Evolutionary conservation across 345 rosid genomes (phyloP), one percentile per base, ranked within the genome.

Genomic region (Citrus sp.): DNA sequence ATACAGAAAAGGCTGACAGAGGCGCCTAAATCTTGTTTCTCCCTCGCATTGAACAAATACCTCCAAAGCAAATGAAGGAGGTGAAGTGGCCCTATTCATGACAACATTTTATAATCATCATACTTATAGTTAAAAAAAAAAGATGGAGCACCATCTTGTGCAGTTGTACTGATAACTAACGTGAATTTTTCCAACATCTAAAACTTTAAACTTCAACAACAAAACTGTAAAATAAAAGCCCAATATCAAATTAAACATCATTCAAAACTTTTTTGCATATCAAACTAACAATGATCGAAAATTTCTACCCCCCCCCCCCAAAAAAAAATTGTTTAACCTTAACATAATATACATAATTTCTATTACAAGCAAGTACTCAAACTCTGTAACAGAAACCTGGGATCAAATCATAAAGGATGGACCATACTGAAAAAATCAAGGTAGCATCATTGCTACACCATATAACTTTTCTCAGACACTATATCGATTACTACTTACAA

Each of bases 31-130:
- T 78, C 93, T 90, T 62, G 97, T 88, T 87, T 96, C 97, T 66
- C 97, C 97, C 84, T 89, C 94, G 58, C 96, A 94, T 80, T 88
- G 93, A 78, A 94, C 99, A 80, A 96, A 96, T 25, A 92, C 98
- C 86, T 96, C 99, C 90, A 96, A 84, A 78, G 99, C 99, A 90
- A 96, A 96, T 38, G 99, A 96, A 75, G 97, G 98, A 70, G 99
- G 99, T 65, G 92, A 92, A 72, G 99, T 96, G 9, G 97, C 99
- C 90, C 99, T 96, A 86, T 63, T 73, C 13, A 74, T 86, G n/a
- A 72, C 55, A 27, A 55, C 75, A 78, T 1, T 74, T 75, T 42
- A 80, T 18, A 56, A 80, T 21, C 19, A 46, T 27, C 2, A 30
- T 56, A 40, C 28, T 62, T 12, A 21, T 46, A 46, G 18, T 12